phyloP scores from a whole-genome alignment of 805 yeast genomes.

The Saccharomyces paradoxus region DNA sequence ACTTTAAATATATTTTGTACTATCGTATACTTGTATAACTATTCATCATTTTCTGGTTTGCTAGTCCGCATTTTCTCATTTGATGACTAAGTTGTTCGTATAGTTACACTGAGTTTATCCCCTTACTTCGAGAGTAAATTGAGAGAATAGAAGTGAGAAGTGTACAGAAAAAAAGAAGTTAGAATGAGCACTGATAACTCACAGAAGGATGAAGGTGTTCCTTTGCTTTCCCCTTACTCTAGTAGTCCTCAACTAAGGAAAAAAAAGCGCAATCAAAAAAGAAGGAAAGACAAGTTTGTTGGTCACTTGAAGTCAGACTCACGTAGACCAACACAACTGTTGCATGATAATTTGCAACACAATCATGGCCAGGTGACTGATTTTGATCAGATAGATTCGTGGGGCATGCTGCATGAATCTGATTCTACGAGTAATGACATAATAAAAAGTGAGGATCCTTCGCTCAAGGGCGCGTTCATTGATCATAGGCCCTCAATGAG shows the following conservation, averaged over 20 bases:
- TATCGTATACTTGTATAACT: not conserved
- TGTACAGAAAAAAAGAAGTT: not conserved
- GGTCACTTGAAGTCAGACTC: not conserved
- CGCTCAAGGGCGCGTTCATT: slow-evolving; percentile 11
- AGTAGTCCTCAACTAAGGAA: slow-evolving; percentile 3
- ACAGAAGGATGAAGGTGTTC: not conserved
- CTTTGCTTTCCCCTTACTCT: not conserved
- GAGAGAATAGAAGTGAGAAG: not conserved
- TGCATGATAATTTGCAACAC: not conserved
- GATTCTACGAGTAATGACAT: slow-evolving; percentile 11
- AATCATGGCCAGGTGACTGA: slow-evolving; percentile 14
- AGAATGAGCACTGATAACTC: not conserved
- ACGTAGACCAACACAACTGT: not conserved
- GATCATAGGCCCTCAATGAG: slow-evolving; percentile 23
- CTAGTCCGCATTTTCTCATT: not conserved
- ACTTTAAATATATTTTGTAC: not conserved
- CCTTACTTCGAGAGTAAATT: not conserved
- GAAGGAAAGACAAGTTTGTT: not conserved
- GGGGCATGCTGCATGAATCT: slow-evolving; percentile 29
- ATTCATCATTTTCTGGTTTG: not conserved
- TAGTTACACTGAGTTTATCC: not conserved
- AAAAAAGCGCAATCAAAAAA: not conserved
- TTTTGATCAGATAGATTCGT: slow-evolving; percentile 28
- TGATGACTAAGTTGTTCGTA: not conserved
- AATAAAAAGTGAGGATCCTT: slow-evolving; percentile 7